phyloP scores from a whole-genome alignment of 148 eudicot species.

The Silene conica region DNA sequence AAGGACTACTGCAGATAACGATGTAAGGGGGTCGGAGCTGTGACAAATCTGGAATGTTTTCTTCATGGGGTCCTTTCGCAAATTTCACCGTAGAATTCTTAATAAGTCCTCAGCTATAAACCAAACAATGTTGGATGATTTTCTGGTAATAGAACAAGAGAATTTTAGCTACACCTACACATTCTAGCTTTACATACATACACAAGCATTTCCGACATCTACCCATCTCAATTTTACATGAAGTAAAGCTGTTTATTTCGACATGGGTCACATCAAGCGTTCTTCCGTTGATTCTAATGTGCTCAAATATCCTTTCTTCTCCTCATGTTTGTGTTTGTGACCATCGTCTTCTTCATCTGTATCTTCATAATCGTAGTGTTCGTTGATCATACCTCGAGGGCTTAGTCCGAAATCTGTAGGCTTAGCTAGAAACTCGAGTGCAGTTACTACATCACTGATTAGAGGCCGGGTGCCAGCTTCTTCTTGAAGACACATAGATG shows the following conservation, averaged over 20 bases:
- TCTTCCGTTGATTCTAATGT: slow-evolving; percentile 15
- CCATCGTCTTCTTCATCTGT: background rate
- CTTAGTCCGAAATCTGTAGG: slow-evolving; percentile 8
- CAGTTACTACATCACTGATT: slow-evolving; percentile 66
- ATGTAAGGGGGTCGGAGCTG: background rate
- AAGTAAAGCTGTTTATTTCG: background rate
- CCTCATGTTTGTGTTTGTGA: background rate
- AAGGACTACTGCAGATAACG: background rate
- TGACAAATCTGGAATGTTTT: background rate
- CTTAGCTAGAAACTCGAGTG: slow-evolving; percentile 55
- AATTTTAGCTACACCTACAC: slow-evolving; percentile 23
- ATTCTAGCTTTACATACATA: slow-evolving; percentile 16
- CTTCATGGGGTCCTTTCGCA: background rate
- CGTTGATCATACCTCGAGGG: slow-evolving; percentile 2
- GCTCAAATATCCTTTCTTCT: slow-evolving; percentile 14
- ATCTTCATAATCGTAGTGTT: slow-evolving; percentile 10
- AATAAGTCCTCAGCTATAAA: background rate
- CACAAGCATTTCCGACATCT: slow-evolving; percentile 16
- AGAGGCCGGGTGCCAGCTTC: slow-evolving; percentile 66
- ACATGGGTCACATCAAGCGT: slow-evolving; percentile 27
- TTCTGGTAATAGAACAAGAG: slow-evolving; percentile 2
- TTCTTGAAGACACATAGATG: slow-evolving; percentile 75
- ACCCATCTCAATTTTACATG: slow-evolving; percentile 11
- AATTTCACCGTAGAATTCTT: background rate
- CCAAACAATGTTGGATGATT: background rate